A percentile compares a stretch with the other conserved stretches of the same genome.
Evolutionary conservation across 768 basidiomycete species (phyloP).

Genomic region (Piloderma croceum): DNA sequence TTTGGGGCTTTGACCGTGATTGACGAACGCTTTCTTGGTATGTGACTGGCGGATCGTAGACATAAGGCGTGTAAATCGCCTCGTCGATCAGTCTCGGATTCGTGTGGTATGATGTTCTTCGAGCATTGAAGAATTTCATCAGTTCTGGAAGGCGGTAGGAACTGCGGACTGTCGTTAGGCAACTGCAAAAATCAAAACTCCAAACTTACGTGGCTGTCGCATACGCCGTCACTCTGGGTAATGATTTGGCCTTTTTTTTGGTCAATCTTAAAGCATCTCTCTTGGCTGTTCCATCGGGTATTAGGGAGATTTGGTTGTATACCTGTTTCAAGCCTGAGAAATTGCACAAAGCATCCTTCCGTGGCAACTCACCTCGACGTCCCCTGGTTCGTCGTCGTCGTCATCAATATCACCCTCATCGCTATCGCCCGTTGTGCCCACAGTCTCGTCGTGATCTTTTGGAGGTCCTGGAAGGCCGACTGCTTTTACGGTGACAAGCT

Average conservation of each 20-base stretch:
- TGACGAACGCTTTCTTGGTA: constrained; percentile 24
- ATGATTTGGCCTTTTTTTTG: constrained; percentile 88
- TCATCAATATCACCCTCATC: constrained; percentile 68
- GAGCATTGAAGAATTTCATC: constrained; percentile 83
- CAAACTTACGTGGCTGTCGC: constrained; percentile 77
- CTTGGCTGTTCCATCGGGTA: constrained; percentile 90
- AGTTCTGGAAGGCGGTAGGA: constrained; percentile 87
- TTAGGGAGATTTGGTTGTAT: constrained; percentile 91
- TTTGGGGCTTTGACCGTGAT: constrained; percentile 12
- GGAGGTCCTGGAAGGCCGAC: constrained; percentile 5
- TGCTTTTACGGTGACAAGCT: constrained; percentile 34
- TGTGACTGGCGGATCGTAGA: constrained; percentile 53
- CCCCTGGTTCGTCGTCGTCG: constrained; percentile 53
- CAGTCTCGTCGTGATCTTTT: constrained; percentile 41
- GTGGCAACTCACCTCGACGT: constrained; percentile 48
- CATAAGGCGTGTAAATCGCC: constrained; percentile 90
- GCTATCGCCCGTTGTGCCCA: constrained; percentile 50
- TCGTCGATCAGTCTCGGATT: constrained; percentile 87
- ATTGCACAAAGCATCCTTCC: background rate
- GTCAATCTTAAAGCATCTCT: constrained; percentile 86
- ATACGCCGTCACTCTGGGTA: constrained; percentile 94
- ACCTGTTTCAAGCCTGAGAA: constrained; percentile 41
- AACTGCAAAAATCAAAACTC: constrained; percentile 1
- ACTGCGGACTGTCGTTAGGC: constrained; percentile 32
- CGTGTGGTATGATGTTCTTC: constrained; percentile 77